Conservation (phyloP, 2,329 filamentous ascomycete genomes). For the Verticillium klebahnii region DNA sequence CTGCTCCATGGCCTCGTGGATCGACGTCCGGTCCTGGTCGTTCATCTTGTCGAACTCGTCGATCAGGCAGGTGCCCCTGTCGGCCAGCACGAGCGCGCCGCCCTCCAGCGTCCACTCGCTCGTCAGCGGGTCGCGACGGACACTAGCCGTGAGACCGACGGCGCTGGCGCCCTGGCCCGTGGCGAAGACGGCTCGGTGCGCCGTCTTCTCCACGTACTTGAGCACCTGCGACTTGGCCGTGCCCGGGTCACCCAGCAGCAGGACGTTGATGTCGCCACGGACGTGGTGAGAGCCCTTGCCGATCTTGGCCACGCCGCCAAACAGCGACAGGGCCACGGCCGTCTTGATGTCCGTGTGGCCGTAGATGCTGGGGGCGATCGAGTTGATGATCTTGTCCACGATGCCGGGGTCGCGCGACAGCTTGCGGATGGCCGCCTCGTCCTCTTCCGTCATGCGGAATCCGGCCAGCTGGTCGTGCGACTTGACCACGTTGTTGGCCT, state of each 20-base stretch:
- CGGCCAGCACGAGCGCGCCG: constrained; percentile 89
- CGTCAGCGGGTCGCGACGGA: constrained; percentile 90
- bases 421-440: constrained; percentile 84
- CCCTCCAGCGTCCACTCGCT: constrained; percentile 97
- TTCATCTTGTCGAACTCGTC: constrained; percentile 99
- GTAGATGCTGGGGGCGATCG: constrained; percentile 96
- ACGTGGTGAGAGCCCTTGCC: constrained; percentile 87
- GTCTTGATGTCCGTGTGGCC: constrained; percentile 97
- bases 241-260: constrained; percentile 93
- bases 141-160: constrained; percentile 94
- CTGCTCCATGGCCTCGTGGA: constrained; percentile 99
- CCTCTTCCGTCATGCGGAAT: constrained; percentile 91
- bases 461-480: constrained; percentile 95
- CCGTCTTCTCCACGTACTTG: constrained; percentile 97
- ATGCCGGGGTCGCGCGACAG: constrained; percentile 88
- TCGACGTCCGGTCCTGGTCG: constrained; percentile 94
- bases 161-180: constrained; percentile 96
- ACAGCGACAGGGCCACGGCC: constrained; percentile 86
- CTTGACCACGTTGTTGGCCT: constrained; percentile 96
- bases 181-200: constrained; percentile 93
- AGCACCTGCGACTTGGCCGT: constrained; percentile 97
- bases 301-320: constrained; percentile 89
- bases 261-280: constrained; percentile 95
- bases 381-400: constrained; percentile 86
- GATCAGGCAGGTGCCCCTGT: constrained; percentile 91